Percentiles rank a stretch among this genome's conserved stretches.
phyloP scores from a whole-genome alignment of 2,329 filamentous ascomycete species.

The Paraphaeosphaeria sporulosa region DNA sequence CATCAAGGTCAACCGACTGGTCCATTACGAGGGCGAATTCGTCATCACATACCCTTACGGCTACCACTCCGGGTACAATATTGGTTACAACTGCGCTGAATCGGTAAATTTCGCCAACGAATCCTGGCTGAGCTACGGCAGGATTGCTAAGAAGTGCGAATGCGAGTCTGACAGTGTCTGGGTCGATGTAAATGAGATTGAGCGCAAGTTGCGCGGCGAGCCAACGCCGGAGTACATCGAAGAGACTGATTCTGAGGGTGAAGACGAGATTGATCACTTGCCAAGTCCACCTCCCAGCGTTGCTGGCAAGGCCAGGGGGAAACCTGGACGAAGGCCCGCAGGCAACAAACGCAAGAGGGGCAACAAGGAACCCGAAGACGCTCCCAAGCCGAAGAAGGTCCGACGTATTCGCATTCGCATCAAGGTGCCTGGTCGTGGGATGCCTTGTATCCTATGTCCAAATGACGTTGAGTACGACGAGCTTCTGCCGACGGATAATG shows the following conservation, averaged over 20 bases:
- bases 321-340: constrained; percentile 76
- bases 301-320: constrained; percentile 73
- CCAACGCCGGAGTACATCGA: constrained; percentile 80
- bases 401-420: constrained; percentile 75
- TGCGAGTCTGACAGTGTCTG: constrained; percentile 98
- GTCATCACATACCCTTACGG: constrained; percentile 98
- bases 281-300: constrained; percentile 81
- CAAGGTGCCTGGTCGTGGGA: constrained; percentile 74
- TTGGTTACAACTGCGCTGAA: constrained; percentile 98
- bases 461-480: constrained; percentile 85
- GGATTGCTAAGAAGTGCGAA: constrained; percentile 95
- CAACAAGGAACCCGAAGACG: constrained; percentile 50
- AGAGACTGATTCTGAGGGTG: constrained; percentile 74
- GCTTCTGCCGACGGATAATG: constrained; percentile 83
- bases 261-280: constrained; percentile 68
- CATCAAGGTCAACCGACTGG: constrained; percentile 94
- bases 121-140: constrained; percentile 92
- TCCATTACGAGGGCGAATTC: constrained; percentile 96
- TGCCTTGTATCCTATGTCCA: constrained; percentile 90
- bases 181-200: constrained; percentile 96
- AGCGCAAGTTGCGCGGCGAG: constrained; percentile 91
- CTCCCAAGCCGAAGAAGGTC: constrained; percentile 71
- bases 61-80: constrained; percentile 96
- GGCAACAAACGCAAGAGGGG: constrained; percentile 59
- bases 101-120: constrained; percentile 98